These are phyloP conservation scores for Rhodotorula sp. DNA, from an alignment of 1,284 basidiomycete genomes.

Conservation along the genomic window DNA sequence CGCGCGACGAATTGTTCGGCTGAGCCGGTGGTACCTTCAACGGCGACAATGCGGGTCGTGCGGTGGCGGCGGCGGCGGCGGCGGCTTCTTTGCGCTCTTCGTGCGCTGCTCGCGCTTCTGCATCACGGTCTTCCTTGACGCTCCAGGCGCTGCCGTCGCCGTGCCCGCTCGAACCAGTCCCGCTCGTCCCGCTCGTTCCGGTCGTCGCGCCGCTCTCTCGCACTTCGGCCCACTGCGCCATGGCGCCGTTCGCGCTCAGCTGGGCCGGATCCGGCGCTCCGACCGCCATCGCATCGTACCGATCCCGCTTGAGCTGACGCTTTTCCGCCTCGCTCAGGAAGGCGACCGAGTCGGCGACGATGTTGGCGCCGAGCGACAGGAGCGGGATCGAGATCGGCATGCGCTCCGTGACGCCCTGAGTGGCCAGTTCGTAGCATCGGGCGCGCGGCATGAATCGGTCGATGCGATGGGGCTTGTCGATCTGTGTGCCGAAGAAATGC, in stretches of 20 bases:
- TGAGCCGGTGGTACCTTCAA: too few species aligned
- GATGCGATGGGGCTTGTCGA: conserved; percentile 76
- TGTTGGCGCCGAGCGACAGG: conserved; percentile 14
- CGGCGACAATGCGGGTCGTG: too few species aligned
- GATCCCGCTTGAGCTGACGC: conserved; percentile 33
- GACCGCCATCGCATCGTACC: conserved; percentile 39
- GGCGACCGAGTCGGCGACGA: background rate
- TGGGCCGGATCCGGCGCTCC: conserved; percentile 32
- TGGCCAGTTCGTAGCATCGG: conserved; percentile 80
- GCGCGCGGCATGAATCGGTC: conserved; percentile 87
- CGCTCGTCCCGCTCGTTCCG: conserved; percentile 1
- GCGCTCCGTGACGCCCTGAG: conserved; percentile 54
- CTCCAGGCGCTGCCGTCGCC: conserved; percentile 4
- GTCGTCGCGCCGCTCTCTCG: conserved; percentile 17
- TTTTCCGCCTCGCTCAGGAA: conserved; percentile 34
- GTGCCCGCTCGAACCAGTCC: conserved; percentile 1
- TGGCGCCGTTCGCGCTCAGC: background rate
- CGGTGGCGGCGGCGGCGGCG: too few species aligned
- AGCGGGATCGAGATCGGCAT: conserved; percentile 33
- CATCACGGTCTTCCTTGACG: background rate
- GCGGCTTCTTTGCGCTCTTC: background rate
- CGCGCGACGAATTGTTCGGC: background rate
- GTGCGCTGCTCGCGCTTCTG: background rate
- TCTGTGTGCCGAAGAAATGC: conserved; percentile 40
- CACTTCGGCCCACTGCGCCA: conserved; percentile 7